A percentile compares a stretch with the other conserved stretches of the same genome.
Conservation (phyloP, 1,284 basidiomycete species). For the Nidula niveotomentosa region DNA sequence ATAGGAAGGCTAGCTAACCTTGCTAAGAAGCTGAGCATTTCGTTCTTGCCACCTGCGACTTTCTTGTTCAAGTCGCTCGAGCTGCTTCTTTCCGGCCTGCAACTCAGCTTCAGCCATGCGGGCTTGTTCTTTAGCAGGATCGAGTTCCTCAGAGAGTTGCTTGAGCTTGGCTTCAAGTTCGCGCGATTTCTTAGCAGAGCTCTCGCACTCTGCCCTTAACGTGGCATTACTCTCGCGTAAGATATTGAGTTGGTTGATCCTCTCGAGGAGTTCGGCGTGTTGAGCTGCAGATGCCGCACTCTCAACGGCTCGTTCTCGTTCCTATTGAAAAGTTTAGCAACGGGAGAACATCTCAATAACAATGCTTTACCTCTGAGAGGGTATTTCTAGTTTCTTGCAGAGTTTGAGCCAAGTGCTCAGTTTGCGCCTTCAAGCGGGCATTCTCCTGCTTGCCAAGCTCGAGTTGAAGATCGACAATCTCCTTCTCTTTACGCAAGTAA, state of each 20-base stretch:
- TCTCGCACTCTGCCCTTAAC: conserved; percentile 75
- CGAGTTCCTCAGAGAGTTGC: conserved; percentile 60
- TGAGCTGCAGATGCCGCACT: conserved; percentile 73
- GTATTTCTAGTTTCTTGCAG: conserved; percentile 70
- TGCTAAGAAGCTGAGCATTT: conserved; percentile 77
- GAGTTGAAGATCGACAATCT: conserved; percentile 86
- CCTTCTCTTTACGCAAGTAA: conserved; percentile 87
- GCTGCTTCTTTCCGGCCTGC: conserved; percentile 67
- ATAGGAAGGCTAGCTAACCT: conserved; percentile 40
- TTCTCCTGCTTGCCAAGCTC: conserved; percentile 87
- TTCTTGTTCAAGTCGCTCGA: conserved; percentile 77
- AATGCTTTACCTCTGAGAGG: conserved; percentile 54
- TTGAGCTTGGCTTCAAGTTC: conserved; percentile 68
- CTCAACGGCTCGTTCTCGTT: conserved; percentile 75
- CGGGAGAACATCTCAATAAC: not conserved
- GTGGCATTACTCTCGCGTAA: conserved; percentile 89
- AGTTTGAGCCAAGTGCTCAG: conserved; percentile 70
- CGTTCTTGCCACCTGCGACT: conserved; percentile 85
- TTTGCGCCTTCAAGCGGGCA: conserved; percentile 71
- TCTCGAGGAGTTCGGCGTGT: conserved; percentile 83
- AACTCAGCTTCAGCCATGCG: conserved; percentile 73
- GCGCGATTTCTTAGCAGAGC: conserved; percentile 61
- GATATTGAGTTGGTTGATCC: conserved; percentile 86
- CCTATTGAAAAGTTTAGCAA: conserved; percentile 37
- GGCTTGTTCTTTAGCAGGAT: conserved; percentile 76